phyloP scores from a whole-genome alignment of 73 alveolate species.

The Paramecium pentaurelia region DNA sequence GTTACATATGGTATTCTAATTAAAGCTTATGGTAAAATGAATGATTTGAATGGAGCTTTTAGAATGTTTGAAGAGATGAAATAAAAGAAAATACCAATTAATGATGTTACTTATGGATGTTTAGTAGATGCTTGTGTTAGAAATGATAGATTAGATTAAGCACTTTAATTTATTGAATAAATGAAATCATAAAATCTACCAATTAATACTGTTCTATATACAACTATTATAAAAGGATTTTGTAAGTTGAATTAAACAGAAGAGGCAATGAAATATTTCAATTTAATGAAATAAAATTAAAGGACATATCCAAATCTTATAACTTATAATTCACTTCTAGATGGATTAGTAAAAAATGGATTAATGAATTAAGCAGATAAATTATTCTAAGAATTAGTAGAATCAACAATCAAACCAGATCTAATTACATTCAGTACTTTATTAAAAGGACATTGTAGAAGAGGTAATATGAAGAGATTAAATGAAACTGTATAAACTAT shows the following conservation, averaged over 20 bases:
- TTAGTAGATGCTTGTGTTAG: slow-evolving; percentile 47
- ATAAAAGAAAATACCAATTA: slow-evolving; percentile 66
- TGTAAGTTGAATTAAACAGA: slow-evolving; percentile 38
- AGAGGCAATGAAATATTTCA: slow-evolving; percentile 49
- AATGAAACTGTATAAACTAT: slow-evolving; percentile 3
- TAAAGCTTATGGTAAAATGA: slow-evolving; percentile 53
- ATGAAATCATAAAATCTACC: background rate
- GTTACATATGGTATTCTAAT: slow-evolving; percentile 54
- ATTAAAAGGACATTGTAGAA: slow-evolving; percentile 89
- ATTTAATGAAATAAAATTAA: slow-evolving; percentile 63
- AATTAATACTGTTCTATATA: slow-evolving; percentile 21
- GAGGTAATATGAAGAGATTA: slow-evolving; percentile 76
- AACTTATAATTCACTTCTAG: slow-evolving; percentile 88
- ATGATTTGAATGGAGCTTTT: slow-evolving; percentile 43
- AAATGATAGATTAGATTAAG: slow-evolving; percentile 38
- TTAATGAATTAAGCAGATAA: slow-evolving; percentile 76
- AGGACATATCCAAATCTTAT: slow-evolving; percentile 82
- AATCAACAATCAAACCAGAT: slow-evolving; percentile 71
- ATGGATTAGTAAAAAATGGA: slow-evolving; percentile 89
- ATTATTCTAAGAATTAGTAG: slow-evolving; percentile 84
- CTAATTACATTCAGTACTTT: slow-evolving; percentile 89
- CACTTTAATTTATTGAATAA: background rate
- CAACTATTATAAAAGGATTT: slow-evolving; percentile 27
- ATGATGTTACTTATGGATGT: slow-evolving; percentile 52
- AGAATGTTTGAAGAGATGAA: slow-evolving; percentile 37